Evolutionary conservation across 352 stramenopile genomes (phyloP), one percentile per base, ranked within the genome.

Genomic region (Globisporangium paroecandrum): DNA sequence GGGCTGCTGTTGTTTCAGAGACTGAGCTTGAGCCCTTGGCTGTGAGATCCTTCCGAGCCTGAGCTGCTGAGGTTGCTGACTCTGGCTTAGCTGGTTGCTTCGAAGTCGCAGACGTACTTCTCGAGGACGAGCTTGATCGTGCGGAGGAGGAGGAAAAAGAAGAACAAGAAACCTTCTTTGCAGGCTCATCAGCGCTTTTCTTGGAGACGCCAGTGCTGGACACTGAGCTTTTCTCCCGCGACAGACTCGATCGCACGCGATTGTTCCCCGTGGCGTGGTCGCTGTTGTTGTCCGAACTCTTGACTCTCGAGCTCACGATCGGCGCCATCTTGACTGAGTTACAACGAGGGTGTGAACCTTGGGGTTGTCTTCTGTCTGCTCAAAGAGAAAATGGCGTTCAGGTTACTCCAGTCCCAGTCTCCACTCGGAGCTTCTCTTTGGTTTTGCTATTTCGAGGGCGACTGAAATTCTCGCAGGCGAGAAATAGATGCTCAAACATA

Each of bases 231-330:
- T 72, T 73, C 56, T 73, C 68, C 9, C 68, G 41, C 29, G 63
- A 73, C 8, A 69, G 9, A 6, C 32, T 70, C 6, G 56, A 60
- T 18, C 65, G 56, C n/a, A 64, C 46, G 18, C 65, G 57, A 25
- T 71, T 71, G 66, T 64, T 67, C 1, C 53, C 54, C 46, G n/a
- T 61, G 46, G 22, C 9, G 22, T 59, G 55, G 20, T 64, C 41
- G 34, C 38, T 72, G 61, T 72, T 65, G 63, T 73, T 73, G 56
- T 69, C 56, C 0, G 27, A 29, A 3, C 25, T 53, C 34, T 69
- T 70, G 62, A n/a, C 10, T 36, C 22, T 51, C 6, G 47, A 27
- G 8, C 9, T 70, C 56, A 63, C 63, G 41, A 73, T 73, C 15
- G 68, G 68, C 32, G 68, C 62, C 68, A 73, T 73, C 29, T 25